Conservation (phyloP, 176 grass and related monocot species). For the Rhipidocladum racemiflorum region DNA sequence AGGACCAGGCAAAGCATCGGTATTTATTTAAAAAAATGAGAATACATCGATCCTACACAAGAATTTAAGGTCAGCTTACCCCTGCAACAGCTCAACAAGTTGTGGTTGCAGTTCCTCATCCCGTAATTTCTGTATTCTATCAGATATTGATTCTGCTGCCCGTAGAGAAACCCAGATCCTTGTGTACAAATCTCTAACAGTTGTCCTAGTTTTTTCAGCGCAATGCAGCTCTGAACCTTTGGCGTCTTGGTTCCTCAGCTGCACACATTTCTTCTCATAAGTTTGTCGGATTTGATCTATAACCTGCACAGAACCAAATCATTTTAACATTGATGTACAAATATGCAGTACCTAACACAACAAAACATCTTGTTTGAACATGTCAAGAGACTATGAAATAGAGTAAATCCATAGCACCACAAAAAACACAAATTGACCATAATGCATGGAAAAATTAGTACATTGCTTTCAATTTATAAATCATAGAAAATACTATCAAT, state of each 20-base stretch:
- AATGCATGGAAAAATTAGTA: not conserved
- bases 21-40: not conserved
- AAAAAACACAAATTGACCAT: not conserved
- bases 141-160: conserved; percentile 79
- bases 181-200: conserved; percentile 79
- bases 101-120: conserved; percentile 93
- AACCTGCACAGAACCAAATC: conserved; percentile 43
- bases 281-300: conserved; percentile 74
- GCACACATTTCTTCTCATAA: conserved; percentile 86
- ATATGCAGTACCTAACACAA: not conserved
- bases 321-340: conserved; percentile 6
- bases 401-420: not conserved
- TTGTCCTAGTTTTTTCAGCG: conserved; percentile 72
- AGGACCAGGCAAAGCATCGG: conserved; percentile 12
- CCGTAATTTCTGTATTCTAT: conserved; percentile 78
- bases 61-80: conserved; percentile 52
- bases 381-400: not conserved
- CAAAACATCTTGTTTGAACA: not conserved
- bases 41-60: not conserved
- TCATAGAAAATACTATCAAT: not conserved
- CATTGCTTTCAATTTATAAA: not conserved
- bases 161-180: conserved; percentile 89
- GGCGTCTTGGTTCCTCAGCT: conserved; percentile 79
- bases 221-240: conserved; percentile 58
- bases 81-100: conserved; percentile 79